Conservation (phyloP, 1,284 basidiomycete species). For the Flammula alnicola region DNA sequence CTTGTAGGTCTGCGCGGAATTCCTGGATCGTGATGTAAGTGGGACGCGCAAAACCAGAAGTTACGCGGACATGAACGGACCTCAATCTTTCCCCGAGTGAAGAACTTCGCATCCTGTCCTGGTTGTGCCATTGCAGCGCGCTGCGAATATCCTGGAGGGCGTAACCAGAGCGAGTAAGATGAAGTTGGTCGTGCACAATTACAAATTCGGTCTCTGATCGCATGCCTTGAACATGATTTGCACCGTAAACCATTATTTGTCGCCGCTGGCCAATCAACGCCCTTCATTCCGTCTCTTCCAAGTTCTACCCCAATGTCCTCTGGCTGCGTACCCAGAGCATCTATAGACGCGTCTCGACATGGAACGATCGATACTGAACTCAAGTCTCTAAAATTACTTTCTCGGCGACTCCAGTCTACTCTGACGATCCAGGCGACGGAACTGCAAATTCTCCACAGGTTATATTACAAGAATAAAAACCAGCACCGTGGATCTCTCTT, state of each 20-base stretch:
- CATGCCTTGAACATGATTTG: background rate
- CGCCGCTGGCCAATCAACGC: conserved; percentile 3
- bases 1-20: conserved; percentile 87
- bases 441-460: conserved; percentile 60
- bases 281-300: background rate
- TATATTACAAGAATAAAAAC: conserved; percentile 82
- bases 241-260: conserved; percentile 14
- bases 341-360: conserved; percentile 42
- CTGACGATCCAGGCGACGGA: conserved; percentile 56
- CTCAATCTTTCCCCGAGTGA: conserved; percentile 90
- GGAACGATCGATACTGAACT: conserved; percentile 55
- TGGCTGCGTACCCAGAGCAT: conserved; percentile 37
- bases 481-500: conserved; percentile 76
- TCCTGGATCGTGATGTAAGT: conserved; percentile 51
- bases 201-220: conserved; percentile 2
- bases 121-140: conserved; percentile 53
- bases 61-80: conserved; percentile 44
- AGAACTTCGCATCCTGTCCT: conserved; percentile 89
- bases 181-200: conserved; percentile 6
- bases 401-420: conserved; percentile 53
- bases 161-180: background rate
- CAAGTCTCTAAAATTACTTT: conserved; percentile 60
- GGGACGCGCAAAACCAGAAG: conserved; percentile 7
- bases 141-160: background rate
- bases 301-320: conserved; percentile 25